Base-by-base conservation (phyloP, 169 alveolate genomes). In the Neospora caninum region DNA sequence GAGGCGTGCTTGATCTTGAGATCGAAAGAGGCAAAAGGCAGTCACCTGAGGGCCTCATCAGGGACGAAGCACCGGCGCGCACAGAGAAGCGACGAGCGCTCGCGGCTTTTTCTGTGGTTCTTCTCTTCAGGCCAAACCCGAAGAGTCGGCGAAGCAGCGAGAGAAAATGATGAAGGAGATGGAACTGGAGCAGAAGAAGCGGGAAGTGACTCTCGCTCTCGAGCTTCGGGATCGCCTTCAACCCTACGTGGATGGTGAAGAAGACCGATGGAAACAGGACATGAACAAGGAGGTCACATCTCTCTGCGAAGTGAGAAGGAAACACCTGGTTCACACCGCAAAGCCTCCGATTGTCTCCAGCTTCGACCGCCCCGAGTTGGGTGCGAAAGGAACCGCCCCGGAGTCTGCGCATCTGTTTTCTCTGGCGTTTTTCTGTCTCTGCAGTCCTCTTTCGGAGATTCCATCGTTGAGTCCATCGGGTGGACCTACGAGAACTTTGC, bases 401-500 rank as follows among this genome's bases (percentile, higher is more conserved):
- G 58, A 13, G 4, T 49, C 58, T 49, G 58, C 13, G 58, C 58
- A 13, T 49, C 22, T 49, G 4, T 49, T 49, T 49, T 49, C 58
- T 4, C 58, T 49, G 22, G 58, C 58, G 58, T 13, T 22, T 27
- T 29, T 13, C 39, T 78, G 22, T n/a, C 7, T 43, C 16, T 22
- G 67, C 89, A 96, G 87, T 96, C 96, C 83, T 96, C 98, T 29
- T 98, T 98, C 92, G 96, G 98, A 27, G 97, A 96, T 84, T 96
- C 97, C 34, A 97, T 98, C 87, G 97, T 97, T 54, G 98, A 96
- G 91, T 97, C 98, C 87, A 95, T 98, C 36, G 99, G 98, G 31
- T 98, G 98, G 98, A 96, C 98, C 25, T 98, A 98, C 96, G 97
- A 96, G 87, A 98, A 98, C 93, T 94, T 96, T 84, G 98, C 98